Conservation (phyloP, 2,329 filamentous ascomycete genomes). For the Akanthomyces dipterigenus region DNA sequence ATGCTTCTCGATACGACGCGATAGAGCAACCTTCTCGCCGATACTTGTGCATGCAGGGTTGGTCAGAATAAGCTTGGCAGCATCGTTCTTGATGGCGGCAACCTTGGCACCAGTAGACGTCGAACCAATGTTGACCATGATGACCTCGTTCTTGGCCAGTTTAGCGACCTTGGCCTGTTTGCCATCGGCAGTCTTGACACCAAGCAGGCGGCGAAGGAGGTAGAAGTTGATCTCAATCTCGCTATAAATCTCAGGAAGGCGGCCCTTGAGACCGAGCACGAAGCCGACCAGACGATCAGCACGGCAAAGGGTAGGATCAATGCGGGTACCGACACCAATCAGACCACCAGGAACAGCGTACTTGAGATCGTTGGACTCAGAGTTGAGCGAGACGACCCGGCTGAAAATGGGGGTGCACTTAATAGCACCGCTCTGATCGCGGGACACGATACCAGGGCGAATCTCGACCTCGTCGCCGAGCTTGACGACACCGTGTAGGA, state of each 20-base stretch:
- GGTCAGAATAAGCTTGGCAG: conserved; percentile 87
- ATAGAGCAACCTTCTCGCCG: conserved; percentile 95
- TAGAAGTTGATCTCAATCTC: conserved; percentile 99
- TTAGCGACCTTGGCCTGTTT: conserved; percentile 99
- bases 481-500: conserved; percentile 94
- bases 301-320: conserved; percentile 96
- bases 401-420: conserved; percentile 97
- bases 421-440: conserved; percentile 87
- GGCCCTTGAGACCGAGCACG: conserved; percentile 90
- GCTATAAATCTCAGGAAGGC: conserved; percentile 92
- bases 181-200: conserved; percentile 95
- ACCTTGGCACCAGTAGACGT: conserved; percentile 98
- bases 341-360: conserved; percentile 96
- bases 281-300: conserved; percentile 98
- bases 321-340: conserved; percentile 95
- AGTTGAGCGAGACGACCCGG: conserved; percentile 89
- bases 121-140: conserved; percentile 99
- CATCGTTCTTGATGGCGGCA: conserved; percentile 93
- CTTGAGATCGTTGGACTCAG: conserved; percentile 96
- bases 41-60: conserved; percentile 94
- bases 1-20: conserved; percentile 96
- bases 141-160: conserved; percentile 94
- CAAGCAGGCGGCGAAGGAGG: conserved; percentile 84
- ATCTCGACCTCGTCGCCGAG: conserved; percentile 98
- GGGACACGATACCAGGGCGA: conserved; percentile 93